Conservation (phyloP, 441 rosid genomes). For the Hura crepitans region DNA sequence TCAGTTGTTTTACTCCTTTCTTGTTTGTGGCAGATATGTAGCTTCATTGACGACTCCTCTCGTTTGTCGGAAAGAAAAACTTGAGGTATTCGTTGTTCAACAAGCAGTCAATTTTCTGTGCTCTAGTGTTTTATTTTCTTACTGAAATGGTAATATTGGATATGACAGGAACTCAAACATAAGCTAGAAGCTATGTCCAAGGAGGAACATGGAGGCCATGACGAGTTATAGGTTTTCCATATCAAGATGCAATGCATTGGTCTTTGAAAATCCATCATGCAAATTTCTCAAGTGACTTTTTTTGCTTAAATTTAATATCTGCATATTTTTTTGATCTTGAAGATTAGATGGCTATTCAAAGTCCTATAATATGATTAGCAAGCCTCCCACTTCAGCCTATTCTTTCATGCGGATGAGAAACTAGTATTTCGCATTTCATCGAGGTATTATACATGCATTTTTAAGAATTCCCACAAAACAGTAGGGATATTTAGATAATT, state of each 20-base stretch:
- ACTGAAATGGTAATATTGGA: background rate
- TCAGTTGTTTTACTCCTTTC: constrained; percentile 10
- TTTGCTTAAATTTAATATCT: background rate
- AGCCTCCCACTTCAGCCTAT: background rate
- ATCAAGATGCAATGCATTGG: no score
- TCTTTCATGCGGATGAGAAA: background rate
- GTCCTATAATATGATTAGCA: background rate
- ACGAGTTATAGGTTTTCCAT: constrained; percentile 33
- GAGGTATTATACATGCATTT: background rate
- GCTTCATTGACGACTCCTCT: constrained; percentile 39
- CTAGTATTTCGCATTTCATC: background rate
- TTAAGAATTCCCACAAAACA: background rate
- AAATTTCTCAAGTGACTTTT: background rate
- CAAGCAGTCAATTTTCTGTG: background rate
- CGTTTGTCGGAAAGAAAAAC: constrained; percentile 36
- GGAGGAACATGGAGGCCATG: constrained; percentile 29
- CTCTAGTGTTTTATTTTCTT: background rate
- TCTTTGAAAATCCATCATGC: no score
- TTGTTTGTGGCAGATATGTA: constrained; percentile 32
- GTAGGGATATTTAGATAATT: background rate
- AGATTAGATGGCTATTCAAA: background rate
- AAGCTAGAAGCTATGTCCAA: constrained; percentile 32
- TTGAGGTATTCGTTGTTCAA: constrained; percentile 27
- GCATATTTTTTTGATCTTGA: background rate
- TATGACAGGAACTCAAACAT: constrained; percentile 37